Base-by-base conservation (phyloP, 352 stramenopile species). In the Pythium phragmitis region DNA sequence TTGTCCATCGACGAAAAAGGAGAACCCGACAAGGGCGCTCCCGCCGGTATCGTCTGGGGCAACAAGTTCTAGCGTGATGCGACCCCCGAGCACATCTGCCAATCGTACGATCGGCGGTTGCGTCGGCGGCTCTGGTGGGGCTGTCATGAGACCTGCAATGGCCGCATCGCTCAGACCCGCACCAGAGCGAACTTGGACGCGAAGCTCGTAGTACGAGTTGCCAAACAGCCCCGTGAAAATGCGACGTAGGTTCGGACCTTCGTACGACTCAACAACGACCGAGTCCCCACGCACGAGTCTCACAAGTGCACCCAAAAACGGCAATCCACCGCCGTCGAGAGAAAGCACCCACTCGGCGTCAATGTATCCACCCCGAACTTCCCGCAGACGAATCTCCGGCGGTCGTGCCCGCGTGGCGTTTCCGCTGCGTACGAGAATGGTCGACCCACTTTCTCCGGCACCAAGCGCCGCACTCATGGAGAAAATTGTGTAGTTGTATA, bases 401-500 rank as follows among this genome's bases (percentile, higher is more conserved):
- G 63, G 6, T 9, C 36, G 26, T 9, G 77, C 62, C 12, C 54
- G 34, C 1, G 74, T 76, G 6, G 65, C 63, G 11, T 41, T 6
- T 0, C 28, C 30, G 37, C 73, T 87, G 23, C 37, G 39, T 33
- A 60, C 62, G 3, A 60, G 28, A 13, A 84, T 57, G 7, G 21
- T 49, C 7, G 68, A 45, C 6, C 30, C 51, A 2, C 23, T 9
- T 2, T n/a, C 14, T n/a, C 49, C 42, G 0, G 33, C 19, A 30
- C 7, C 34, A 30, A 53, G 7, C 45, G 74, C 51, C 13, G 72
- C 65, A 57, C 73, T 85, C 1, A 57, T 66, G 2, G 75, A 64
- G 16, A 73, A 65, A 1, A 88, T 62, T 4, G 63, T 58, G 67
- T 88, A 89, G 11, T 30, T 70, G 46, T 89, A 89, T 3, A 48